These are phyloP conservation scores for Pyrenophora tritici-repentis DNA, from an alignment of 2,329 filamentous ascomycete species.

Conservation along the genomic window DNA sequence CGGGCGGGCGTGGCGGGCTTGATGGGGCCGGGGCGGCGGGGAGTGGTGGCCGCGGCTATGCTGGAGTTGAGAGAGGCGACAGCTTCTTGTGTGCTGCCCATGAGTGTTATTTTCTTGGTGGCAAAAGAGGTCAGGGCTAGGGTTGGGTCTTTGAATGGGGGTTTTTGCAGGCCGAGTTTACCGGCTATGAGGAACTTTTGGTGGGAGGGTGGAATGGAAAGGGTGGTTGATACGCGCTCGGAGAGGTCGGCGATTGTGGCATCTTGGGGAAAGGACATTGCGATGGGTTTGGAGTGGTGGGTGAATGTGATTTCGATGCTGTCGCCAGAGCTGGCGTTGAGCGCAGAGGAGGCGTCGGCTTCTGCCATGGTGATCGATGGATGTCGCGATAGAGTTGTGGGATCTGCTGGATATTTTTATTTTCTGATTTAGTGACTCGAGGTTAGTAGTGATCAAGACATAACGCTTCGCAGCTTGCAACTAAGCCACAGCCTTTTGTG, in stretches of 20 bases:
- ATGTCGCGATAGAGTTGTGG: neutral
- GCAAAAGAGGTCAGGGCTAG: conserved; percentile 57
- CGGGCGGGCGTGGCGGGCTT: conserved; percentile 48
- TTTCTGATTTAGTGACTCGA: conserved; percentile 15
- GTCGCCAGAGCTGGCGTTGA: conserved; percentile 14
- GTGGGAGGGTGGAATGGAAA: conserved; percentile 65
- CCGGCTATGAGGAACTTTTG: conserved; percentile 71
- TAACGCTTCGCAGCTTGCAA: conserved; percentile 27
- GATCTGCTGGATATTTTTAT: neutral
- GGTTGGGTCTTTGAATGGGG: conserved; percentile 65
- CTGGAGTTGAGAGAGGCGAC: conserved; percentile 58
- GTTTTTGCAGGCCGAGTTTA: conserved; percentile 67
- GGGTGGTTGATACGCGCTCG: conserved; percentile 58
- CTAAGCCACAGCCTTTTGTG: conserved; percentile 24
- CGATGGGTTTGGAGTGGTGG: conserved; percentile 59
- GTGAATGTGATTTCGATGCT: conserved; percentile 54
- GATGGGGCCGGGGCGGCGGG: conserved; percentile 47
- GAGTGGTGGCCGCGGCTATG: conserved; percentile 47
- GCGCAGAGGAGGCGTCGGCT: conserved; percentile 8
- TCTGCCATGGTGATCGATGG: conserved; percentile 18
- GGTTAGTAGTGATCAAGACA: conserved; percentile 40
- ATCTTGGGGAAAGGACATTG: conserved; percentile 53
- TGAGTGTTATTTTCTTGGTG: conserved; percentile 66
- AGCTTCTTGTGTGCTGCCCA: conserved; percentile 67
- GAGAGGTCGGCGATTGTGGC: conserved; percentile 65